Conservation (phyloP, 176 grass and related monocot genomes). For the Canna indica region DNA sequence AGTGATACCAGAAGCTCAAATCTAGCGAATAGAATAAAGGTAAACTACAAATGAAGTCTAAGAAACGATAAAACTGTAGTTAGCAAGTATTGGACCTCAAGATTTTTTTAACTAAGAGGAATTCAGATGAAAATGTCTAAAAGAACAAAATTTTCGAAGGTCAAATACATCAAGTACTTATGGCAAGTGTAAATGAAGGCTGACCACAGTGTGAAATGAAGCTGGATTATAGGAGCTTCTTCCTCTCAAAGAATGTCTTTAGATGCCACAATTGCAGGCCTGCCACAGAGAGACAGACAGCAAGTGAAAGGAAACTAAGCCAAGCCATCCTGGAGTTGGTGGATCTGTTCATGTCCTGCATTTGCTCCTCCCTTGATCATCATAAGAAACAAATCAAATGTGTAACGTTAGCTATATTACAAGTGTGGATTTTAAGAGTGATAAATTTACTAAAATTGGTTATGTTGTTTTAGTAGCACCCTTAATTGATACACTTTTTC, state of each 20-base stretch:
- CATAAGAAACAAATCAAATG: background rate
- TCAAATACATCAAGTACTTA: no score
- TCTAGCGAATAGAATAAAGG: background rate
- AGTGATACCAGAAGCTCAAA: no score
- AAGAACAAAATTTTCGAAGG: no score
- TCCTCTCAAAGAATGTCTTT: conserved; percentile 97
- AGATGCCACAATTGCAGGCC: conserved; percentile 90
- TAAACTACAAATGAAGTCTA: background rate
- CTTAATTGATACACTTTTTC: background rate
- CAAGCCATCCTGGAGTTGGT: conserved; percentile 92
- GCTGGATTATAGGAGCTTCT: conserved; percentile 69
- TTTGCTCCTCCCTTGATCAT: conserved; percentile 73
- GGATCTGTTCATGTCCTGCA: conserved; percentile 80
- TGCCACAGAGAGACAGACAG: conserved; percentile 65
- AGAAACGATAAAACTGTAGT: background rate
- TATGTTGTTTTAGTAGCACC: background rate
- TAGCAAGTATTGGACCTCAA: background rate
- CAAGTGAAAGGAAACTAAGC: conserved; percentile 75
- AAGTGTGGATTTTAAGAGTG: background rate
- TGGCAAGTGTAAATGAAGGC: no score
- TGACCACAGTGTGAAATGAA: no score
- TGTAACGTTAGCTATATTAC: background rate
- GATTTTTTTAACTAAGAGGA: background rate
- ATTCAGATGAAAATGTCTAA: background rate
- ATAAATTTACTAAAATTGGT: background rate